Evolutionary conservation across 1,139 yeast genomes (phyloP).

Genomic region (Diutina neorugosa): DNA sequence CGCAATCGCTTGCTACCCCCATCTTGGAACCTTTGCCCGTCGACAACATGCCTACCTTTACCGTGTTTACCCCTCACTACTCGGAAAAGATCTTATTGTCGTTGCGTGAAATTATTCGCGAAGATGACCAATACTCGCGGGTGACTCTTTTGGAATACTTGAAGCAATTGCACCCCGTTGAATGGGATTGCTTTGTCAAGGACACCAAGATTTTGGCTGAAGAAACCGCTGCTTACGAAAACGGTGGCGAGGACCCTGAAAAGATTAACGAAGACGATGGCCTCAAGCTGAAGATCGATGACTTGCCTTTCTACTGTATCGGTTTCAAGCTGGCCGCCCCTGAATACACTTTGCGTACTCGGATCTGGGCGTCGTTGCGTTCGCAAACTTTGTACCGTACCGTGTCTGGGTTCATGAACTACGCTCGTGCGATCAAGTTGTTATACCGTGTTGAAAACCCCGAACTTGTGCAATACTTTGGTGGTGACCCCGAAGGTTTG

Average conservation of each 20-base stretch:
- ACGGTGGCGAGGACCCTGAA: conserved; percentile 59
- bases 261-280: conserved; percentile 48
- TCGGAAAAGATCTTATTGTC: conserved; percentile 93
- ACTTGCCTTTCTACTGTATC: conserved; percentile 94
- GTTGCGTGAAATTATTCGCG: conserved; percentile 93
- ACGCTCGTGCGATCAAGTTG: conserved; percentile 94
- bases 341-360: conserved; percentile 92
- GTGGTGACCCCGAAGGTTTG: conserved; percentile 92
- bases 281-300: conserved; percentile 87
- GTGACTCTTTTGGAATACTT: conserved; percentile 91
- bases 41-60: conserved; percentile 98
- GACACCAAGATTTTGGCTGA: conserved; percentile 97
- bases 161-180: conserved; percentile 96
- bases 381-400: conserved; percentile 98
- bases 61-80: conserved; percentile 96
- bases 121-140: conserved; percentile 96
- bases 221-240: conserved; percentile 76
- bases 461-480: conserved; percentile 94
- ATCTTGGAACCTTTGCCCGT: conserved; percentile 97
- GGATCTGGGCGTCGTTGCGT: conserved; percentile 98
- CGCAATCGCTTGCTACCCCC: conserved; percentile 96
- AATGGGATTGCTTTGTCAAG: conserved; percentile 98
- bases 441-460: conserved; percentile 98
- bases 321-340: conserved; percentile 99
- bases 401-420: conserved; percentile 98